Base-by-base conservation (phyloP, 495 filamentous ascomycete genomes). In the Aspergillus conjunctus region DNA sequence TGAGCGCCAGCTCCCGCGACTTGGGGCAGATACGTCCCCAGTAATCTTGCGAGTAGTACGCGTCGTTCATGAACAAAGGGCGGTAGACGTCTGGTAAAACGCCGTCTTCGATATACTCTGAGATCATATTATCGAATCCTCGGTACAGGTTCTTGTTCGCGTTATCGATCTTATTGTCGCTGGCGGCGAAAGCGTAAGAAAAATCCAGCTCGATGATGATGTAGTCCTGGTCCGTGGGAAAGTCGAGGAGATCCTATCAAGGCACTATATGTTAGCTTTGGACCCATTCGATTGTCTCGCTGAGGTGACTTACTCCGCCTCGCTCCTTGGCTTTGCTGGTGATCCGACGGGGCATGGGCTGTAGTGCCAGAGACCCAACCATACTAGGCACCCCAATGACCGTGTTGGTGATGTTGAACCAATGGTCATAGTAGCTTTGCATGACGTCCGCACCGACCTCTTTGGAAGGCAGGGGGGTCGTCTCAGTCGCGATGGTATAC, bases 31-130 rank as follows among this genome's bases (percentile, higher is more conserved):
- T 73, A 12, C 84, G 73, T 1, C 78, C 80, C 72, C 83, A 86
- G 68, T 84, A 86, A 61, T 86, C 84, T 70, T 87, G 80, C 26
- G 76, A 69, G 53, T 73, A 81, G 68, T 81, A 83, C 1, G 77
- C 78, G 58, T 87, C 83, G 66, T 85, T 87, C 83, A 82, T 80
- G 71, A 87, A 87, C 0, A 87, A 58, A 5, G 83, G 83, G 41
- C 84, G 71, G 59, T 82, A 84, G 31, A 78, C 82, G 37, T 84
- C 75, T 0, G 78, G 76, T 10, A 81, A 63, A 1, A 79, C 73
- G 33, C 77, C 71, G 14, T 79, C 59, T 32, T 79, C 64, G 49
- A 84, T 75, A 59, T 72, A 75, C 17, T 71, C 66, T 43, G 69
- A 60, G 20, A 75, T 66, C 4, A 71, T 43, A 26, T 70, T 73